Base-by-base conservation (phyloP, 345 rosid species). In the Hibiscus trionum region DNA sequence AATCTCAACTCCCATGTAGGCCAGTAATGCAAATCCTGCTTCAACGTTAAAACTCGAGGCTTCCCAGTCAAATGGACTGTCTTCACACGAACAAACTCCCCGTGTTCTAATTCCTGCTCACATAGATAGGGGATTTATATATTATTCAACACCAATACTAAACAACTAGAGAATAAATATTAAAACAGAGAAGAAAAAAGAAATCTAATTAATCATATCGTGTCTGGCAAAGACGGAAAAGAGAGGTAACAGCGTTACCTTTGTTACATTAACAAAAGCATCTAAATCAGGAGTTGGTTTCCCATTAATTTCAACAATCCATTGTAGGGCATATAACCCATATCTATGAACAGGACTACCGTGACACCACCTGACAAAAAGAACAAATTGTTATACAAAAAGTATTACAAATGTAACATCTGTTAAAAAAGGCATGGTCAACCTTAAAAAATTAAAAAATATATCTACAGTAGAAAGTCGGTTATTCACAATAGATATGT, bases 21-120 rank as follows among this genome's bases (percentile, higher is more conserved):
- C 99, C 97, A 95, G 70, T 95, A 92, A 76, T 92, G 97, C 61
- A 95, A 82, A 85, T 92, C 99, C 76, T 95, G 97, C 84, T 95
- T 95, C 75, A 95, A 75, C 5, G 97, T 89, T 69, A 90, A 57
- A 15, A 95, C 97, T 64, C 97, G 85, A 64, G 99, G 99, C 85
- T 90, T 92, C 72, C 97, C 99, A 68, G 87, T 87, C 27, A 95
- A 84, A 84, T 90, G 95, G 56, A 95, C 85, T 0, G 91, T 95
- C 83, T 80, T 87, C 15, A 92, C 86, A 11, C 99, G 90, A 57
- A 92, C 97, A 80, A 91, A 91, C 74, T 92, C 93, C 61, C 91
- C 93, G 53, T 90, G 92, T 69, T 84, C 87, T 73, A 95, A 75
- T 81, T 87, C 93, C 99, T 91, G 84, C 63, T 58, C 62, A 75